Evolutionary conservation across 257 asterid species (phyloP), one percentile per base, ranked within the genome.

Genomic region (Primulina eburnea): DNA sequence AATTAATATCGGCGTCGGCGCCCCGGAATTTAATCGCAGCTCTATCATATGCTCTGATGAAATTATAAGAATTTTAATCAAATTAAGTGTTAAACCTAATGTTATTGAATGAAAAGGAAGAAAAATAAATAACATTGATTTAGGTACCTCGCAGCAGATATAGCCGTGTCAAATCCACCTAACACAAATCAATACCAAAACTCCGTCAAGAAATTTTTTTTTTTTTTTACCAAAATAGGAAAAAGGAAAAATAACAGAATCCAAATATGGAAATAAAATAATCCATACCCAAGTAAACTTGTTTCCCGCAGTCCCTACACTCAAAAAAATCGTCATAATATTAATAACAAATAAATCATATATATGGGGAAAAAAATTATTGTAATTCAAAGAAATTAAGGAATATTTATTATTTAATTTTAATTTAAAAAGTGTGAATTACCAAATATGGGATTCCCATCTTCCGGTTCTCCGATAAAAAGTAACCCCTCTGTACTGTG

Each of bases 161-260:
- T 87, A 71, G 96, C 93, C 64, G 96, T 92, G 76, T 92, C 95
- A 81, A 92, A 92, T 73, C 97, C 97, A 75, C 97, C 98, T 92
- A 76, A 76, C 18, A 69, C 32, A 21, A 65, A 76, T 24, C 60
- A 32, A 61, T 6, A 43, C 18, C 30, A 29, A 43, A 64, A 4
- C 12, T 18, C 63, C 58, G 60, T 67, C 70, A 33, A 16, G 50
- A n/a, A n/a, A 24, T 24, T 24, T 18, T 2, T 4, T 0, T 38
- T 18, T 2, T 4, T 0, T 38, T 52, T 3, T 14, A 55, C 71
- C 68, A 52, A 21, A 63, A 62, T 35, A 5, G n/a, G 32, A 69
- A 80, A 47, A 3, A 8, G 17, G 29, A 8, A 7, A 64, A 70
- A 77, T 32, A 70, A 9, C 50, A 28, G 72, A 33, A 24, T 35